Evolutionary conservation across 305 asterid species (phyloP).

Genomic region (Fraxinus dipetala): DNA sequence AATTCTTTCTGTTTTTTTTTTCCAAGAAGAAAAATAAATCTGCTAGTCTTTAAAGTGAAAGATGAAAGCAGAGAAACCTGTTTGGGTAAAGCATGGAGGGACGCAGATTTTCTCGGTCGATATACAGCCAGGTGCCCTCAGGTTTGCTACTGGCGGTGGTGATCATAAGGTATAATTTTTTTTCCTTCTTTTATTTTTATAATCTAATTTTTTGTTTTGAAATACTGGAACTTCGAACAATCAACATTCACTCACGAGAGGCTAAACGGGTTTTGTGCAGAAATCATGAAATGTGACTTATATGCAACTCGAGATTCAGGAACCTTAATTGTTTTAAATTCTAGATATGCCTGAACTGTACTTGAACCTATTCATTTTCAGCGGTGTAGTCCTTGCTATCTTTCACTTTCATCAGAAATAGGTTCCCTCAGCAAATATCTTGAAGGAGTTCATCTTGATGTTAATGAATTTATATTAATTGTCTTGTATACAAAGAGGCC

Average conservation of each 20-base stretch:
- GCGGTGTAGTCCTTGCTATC: background rate
- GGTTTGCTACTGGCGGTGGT: slow-evolving; percentile 43
- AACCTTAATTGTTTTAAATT: background rate
- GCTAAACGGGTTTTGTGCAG: background rate
- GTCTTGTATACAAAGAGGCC: background rate
- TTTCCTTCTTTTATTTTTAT: background rate
- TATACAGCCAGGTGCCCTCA: slow-evolving; percentile 40
- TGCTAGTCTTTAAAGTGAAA: background rate
- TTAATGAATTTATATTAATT: background rate
- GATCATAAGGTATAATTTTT: slow-evolving; percentile 33
- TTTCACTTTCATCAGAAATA: background rate
- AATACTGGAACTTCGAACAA: background rate
- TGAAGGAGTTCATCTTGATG: background rate
- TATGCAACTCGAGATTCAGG: background rate
- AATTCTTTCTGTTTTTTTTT: background rate
- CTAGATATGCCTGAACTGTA: background rate
- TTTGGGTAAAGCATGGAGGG: slow-evolving; percentile 34
- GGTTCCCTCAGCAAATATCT: background rate
- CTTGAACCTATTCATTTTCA: background rate
- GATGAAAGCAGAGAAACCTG: slow-evolving; percentile 37
- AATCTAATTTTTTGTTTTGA: background rate
- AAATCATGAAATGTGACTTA: background rate
- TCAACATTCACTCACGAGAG: background rate
- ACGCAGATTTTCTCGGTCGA: slow-evolving; percentile 36
- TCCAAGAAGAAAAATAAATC: background rate